Evolutionary conservation across 1,284 basidiomycete species (phyloP).

Genomic region (Moesziomyces sp.): DNA sequence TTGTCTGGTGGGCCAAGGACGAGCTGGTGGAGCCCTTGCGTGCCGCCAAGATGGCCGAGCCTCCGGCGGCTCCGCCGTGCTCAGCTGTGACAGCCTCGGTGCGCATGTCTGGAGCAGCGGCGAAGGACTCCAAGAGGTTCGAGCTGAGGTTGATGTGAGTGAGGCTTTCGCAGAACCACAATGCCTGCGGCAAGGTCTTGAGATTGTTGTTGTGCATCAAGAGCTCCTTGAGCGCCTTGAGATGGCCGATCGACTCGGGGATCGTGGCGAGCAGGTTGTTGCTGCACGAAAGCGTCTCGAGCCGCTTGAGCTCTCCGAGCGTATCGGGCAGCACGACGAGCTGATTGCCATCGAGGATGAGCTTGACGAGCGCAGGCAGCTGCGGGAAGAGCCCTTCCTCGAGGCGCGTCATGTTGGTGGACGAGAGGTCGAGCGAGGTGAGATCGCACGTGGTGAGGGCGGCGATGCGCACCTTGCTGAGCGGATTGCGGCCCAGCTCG

Average conservation of each 20-base stretch:
- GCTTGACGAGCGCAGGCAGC: constrained; percentile 55
- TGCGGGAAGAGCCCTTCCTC: constrained; percentile 72
- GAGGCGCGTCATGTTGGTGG: constrained; percentile 87
- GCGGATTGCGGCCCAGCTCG: constrained; percentile 62
- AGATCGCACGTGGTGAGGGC: constrained; percentile 74
- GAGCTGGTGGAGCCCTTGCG: constrained; percentile 65
- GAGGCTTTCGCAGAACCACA: constrained; percentile 88
- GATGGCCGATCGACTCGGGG: constrained; percentile 80
- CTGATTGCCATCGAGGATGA: constrained; percentile 72
- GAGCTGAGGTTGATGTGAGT: constrained; percentile 85
- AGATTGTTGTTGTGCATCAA: constrained; percentile 94
- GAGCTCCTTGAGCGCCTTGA: constrained; percentile 80
- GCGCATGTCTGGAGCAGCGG: constrained; percentile 71
- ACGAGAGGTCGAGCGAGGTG: constrained; percentile 85
- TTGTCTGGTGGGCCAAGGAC: constrained; percentile 35
- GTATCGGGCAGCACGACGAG: constrained; percentile 85
- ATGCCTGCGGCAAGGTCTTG: constrained; percentile 77
- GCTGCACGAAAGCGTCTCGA: constrained; percentile 83
- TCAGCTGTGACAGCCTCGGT: constrained; percentile 7
- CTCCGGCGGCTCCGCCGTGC: constrained; percentile 2
- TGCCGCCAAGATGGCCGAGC: constrained; percentile 18
- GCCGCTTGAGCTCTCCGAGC: constrained; percentile 77
- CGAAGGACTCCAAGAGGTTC: constrained; percentile 83
- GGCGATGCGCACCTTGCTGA: constrained; percentile 57
- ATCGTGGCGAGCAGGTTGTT: constrained; percentile 87